Evolutionary conservation across 1,284 basidiomycete species (phyloP), one percentile per base, ranked within the genome.

Genomic region (Papiliotrema flavescens): DNA sequence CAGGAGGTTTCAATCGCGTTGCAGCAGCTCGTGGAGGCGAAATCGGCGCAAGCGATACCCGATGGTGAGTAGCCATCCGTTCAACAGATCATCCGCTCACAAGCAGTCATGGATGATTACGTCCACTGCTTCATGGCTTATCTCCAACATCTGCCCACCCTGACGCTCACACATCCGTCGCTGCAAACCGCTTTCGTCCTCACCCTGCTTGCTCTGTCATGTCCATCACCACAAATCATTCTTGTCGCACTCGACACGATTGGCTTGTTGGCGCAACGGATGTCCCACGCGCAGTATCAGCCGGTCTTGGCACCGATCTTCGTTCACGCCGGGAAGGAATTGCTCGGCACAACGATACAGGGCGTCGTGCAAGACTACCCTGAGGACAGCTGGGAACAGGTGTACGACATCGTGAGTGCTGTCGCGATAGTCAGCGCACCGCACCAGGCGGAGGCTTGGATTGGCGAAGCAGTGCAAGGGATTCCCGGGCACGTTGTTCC

Each of bases 61-160:
- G 92, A 95, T 77, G 85, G 92, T 87, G 64, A 72, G 83, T 48
- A 9, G 6, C 68, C 15, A 15, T 23, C 11, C 39, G 19, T 61
- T 52, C 44, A 13, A n/a, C 1, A 32, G 3, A 9, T 23, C 20
- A 17, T 23, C 8, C 35, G 48, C 56, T 56, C 37, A 58, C 52
- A 45, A 59, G 8, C 66, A 96, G 96, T 97, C 35, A 79, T 99
- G 66, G 96, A 98, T 73, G 96, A 99, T 73, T 98, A 95, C 66
- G 75, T 93, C 51, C 90, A 92, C 65, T 82, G 93, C 72, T 79
- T 92, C 35, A 74, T 87, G 54, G 84, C 87, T 59, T 80, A 92
- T 67, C 74, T 87, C 42, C 82, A 86, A 49, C 79, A 81, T 60
- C 79, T 83, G 1, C 90, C 94, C 1, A 83, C 88, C 55, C 78